These are phyloP conservation scores for Vinca minor DNA, from an alignment of 257 asterid genomes.

Conservation along the genomic window DNA sequence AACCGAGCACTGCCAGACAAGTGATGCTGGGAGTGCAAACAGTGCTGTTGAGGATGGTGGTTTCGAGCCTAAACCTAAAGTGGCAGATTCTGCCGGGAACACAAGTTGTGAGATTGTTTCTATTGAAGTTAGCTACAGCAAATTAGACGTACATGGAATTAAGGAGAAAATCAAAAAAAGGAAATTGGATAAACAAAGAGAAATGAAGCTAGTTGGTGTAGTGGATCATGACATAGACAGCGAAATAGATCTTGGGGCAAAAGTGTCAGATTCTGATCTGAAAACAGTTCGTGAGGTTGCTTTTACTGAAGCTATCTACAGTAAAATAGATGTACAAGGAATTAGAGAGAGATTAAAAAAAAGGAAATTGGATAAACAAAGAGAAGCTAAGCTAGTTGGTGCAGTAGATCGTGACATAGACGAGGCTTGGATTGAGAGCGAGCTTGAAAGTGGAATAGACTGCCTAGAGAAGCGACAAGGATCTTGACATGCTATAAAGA, in stretches of 20 bases:
- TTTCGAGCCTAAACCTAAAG: constrained; percentile 22
- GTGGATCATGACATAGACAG: too few species aligned
- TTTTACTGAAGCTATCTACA: too few species aligned
- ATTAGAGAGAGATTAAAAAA: too few species aligned
- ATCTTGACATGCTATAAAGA: background rate
- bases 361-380: too few species aligned
- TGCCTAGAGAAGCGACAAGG: constrained; percentile 9
- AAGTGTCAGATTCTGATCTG: too few species aligned
- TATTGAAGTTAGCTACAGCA: constrained; percentile 17
- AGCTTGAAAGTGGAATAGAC: constrained; percentile 36
- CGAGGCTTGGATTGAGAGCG: constrained; percentile 52
- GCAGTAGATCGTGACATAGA: constrained; percentile 26
- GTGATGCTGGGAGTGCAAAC: constrained; percentile 37
- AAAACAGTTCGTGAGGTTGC: too few species aligned
- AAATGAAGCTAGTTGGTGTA: constrained; percentile 10
- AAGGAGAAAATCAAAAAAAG: constrained; percentile 40
- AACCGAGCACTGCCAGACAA: constrained; percentile 22
- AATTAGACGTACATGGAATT: constrained; percentile 31
- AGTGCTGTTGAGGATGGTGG: constrained; percentile 40
- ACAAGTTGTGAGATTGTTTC: constrained; percentile 22
- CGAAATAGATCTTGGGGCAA: too few species aligned
- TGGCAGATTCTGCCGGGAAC: constrained; percentile 19
- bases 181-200: constrained; percentile 18
- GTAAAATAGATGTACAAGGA: too few species aligned
- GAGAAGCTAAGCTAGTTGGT: too few species aligned